Percentiles rank a stretch among this genome's conserved stretches.
These are phyloP conservation scores for Carnegiea gigantea DNA, from an alignment of 179 eudicot genomes.

Conservation along the genomic window DNA sequence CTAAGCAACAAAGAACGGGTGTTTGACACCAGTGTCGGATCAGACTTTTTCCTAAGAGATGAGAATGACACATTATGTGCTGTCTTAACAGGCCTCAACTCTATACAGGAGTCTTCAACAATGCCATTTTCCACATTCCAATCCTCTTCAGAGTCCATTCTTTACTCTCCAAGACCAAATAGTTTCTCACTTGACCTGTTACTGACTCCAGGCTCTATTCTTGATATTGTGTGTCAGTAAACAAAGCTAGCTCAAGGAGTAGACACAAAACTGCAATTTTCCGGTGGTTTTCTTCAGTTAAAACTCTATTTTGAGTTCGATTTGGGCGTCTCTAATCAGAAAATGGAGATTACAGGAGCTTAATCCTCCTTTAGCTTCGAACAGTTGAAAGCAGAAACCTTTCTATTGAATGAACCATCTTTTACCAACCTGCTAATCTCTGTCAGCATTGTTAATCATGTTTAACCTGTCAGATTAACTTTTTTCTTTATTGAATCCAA, in stretches of 20 bases:
- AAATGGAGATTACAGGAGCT: neutral
- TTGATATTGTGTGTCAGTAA: no score
- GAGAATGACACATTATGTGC: neutral
- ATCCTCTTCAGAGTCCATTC: neutral
- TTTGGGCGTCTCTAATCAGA: neutral
- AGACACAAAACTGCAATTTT: no score
- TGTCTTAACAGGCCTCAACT: neutral
- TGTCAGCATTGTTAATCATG: neutral
- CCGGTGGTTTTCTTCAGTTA: neutral
- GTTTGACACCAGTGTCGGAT: neutral
- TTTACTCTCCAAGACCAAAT: no score
- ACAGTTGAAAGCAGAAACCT: no score
- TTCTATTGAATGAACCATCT: neutral
- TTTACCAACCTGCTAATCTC: neutral
- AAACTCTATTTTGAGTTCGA: neutral
- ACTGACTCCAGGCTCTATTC: no score
- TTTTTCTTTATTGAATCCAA: no score
- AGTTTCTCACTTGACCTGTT: no score
- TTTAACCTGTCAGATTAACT: neutral
- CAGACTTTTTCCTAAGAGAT: neutral
- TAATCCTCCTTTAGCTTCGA: no score
- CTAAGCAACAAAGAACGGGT: conserved; percentile 31
- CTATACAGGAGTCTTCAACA: neutral
- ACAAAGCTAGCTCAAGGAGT: no score
- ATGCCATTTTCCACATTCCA: neutral